A percentile compares a stretch with the other conserved stretches of the same genome.
These are phyloP conservation scores for Pugionium cornutum DNA, from an alignment of 345 rosid genomes.

Conservation along the genomic window DNA sequence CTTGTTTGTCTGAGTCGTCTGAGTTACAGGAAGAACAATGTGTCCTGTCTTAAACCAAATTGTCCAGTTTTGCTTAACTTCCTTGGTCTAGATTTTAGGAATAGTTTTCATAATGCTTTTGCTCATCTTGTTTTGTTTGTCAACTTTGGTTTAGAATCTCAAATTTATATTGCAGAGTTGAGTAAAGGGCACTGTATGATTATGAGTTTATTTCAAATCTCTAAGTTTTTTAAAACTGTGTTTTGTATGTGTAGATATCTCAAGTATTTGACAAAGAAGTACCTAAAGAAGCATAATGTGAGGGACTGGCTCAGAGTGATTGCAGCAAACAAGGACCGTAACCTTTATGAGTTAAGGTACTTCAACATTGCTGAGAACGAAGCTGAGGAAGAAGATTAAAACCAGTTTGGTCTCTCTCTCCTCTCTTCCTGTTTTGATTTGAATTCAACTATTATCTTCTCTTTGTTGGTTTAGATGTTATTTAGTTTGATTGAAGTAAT, in stretches of 20 bases:
- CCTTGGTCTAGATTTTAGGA: too few species aligned
- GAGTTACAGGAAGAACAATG: too few species aligned
- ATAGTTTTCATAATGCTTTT: neutral
- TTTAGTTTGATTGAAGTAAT: slow-evolving; percentile 1
- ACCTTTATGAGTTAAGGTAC: slow-evolving; percentile 51
- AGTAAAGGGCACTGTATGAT: neutral
- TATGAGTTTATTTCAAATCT: too few species aligned
- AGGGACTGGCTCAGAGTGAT: slow-evolving; percentile 84
- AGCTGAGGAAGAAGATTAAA: slow-evolving; percentile 82
- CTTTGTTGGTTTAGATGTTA: neutral
- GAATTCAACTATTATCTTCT: neutral
- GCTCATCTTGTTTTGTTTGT: neutral
- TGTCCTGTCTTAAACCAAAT: too few species aligned
- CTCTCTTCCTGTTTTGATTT: neutral
- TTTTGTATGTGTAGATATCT: slow-evolving; percentile 52
- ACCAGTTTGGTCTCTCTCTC: neutral
- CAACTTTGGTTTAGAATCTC: too few species aligned
- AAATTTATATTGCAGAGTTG: neutral
- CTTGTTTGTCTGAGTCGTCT: too few species aligned
- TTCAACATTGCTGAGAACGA: slow-evolving; percentile 63
- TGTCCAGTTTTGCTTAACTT: too few species aligned
- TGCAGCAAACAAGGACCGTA: slow-evolving; percentile 81
- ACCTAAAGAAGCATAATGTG: slow-evolving; percentile 44
- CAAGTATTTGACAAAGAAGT: slow-evolving; percentile 86
- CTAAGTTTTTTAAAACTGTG: neutral